Evolutionary conservation across 1,284 basidiomycete genomes (phyloP).

Genomic region (Melanopsichium pennsylvanicum): DNA sequence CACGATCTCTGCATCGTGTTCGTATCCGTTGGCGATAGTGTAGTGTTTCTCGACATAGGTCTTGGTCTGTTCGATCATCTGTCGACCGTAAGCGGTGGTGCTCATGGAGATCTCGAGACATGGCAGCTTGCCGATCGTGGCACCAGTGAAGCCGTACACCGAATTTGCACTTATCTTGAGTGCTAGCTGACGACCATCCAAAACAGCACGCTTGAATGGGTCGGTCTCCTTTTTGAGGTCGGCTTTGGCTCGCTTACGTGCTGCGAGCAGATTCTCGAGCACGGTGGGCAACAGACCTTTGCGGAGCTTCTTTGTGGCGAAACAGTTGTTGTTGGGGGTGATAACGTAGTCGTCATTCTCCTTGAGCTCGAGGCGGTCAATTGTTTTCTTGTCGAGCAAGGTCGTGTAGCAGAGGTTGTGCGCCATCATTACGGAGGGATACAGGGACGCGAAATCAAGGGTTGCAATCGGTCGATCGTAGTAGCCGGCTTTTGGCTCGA

Average conservation of each 20-base stretch:
- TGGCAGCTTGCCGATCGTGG: constrained; percentile 64
- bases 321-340: constrained; percentile 65
- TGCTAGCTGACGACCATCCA: constrained; percentile 64
- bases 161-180: constrained; percentile 66
- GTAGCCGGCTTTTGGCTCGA: constrained; percentile 65
- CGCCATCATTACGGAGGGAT: constrained; percentile 66
- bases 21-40: constrained; percentile 64
- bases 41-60: constrained; percentile 58
- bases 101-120: constrained; percentile 66
- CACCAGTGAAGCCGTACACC: constrained; percentile 66
- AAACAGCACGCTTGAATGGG: constrained; percentile 63
- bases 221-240: constrained; percentile 65
- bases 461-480: constrained; percentile 65
- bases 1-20: constrained; percentile 63
- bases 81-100: constrained; percentile 64
- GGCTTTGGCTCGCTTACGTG: constrained; percentile 64
- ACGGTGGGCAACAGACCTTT: constrained; percentile 64
- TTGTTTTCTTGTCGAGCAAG: constrained; percentile 60
- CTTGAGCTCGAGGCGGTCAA: constrained; percentile 59
- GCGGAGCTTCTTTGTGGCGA: constrained; percentile 56
- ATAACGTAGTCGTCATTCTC: constrained; percentile 61
- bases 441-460: constrained; percentile 65
- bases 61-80: constrained; percentile 66
- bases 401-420: constrained; percentile 66
- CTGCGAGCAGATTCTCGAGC: constrained; percentile 60